These are phyloP conservation scores for Mucor velutinosus DNA, from an alignment of 371 early-diverging fungal genomes.

Conservation along the genomic window DNA sequence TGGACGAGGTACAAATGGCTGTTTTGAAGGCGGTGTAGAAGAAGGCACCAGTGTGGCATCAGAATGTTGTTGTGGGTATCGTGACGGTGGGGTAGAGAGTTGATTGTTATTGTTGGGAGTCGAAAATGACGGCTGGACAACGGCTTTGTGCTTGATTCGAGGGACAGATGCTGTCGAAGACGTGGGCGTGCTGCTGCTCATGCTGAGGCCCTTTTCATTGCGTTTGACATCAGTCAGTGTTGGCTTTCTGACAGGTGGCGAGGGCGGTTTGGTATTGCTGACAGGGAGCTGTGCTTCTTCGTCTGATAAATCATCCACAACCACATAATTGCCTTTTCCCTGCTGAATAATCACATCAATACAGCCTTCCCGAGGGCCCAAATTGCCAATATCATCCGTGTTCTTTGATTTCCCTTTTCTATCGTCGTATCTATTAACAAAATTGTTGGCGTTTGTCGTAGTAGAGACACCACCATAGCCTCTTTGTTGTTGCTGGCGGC, in stretches of 20 bases:
- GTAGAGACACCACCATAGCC: constrained; percentile 5
- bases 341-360: constrained; percentile 51
- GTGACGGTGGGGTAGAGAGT: neutral
- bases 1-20: neutral
- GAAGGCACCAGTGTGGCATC: neutral
- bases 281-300: neutral
- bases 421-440: constrained; percentile 2
- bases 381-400: neutral
- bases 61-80: neutral
- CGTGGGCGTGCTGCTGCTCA: constrained; percentile 9
- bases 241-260: constrained; percentile 14
- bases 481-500: constrained; percentile 7
- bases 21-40: neutral
- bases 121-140: constrained; percentile 9
- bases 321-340: constrained; percentile 51
- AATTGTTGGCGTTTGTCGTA: neutral
- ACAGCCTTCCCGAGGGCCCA: constrained; percentile 43
- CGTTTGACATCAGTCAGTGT: constrained; percentile 11
- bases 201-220: neutral
- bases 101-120: constrained; percentile 1
- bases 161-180: neutral
- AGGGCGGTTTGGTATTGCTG: neutral
- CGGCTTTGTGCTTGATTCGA: neutral
- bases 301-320: constrained; percentile 28
- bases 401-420: neutral